Base-by-base conservation (phyloP, 2,329 filamentous ascomycete species). In the Chaetomiaceae sp. region DNA sequence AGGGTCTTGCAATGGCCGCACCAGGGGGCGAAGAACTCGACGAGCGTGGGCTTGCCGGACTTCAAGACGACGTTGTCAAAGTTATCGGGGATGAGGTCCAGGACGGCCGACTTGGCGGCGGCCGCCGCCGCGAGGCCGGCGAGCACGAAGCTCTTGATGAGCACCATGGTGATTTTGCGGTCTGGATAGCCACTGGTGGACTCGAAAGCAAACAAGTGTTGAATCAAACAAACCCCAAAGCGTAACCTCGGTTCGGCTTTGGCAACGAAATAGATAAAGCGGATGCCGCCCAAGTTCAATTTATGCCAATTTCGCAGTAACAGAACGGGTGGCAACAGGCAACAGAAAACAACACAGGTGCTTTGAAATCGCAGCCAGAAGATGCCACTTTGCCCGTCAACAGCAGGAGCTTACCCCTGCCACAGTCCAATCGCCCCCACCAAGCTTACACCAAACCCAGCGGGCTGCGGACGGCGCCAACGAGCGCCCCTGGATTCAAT, bases 1-100 rank as follows among this genome's bases (percentile, higher is more conserved):
- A 98, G 85, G 62, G 74, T 95, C 79, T 97, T 97, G 88, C 93
- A 98, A 77, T 98, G 93, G 26, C 93, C 94, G 64, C 93, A 98
- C 93, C 93, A 98, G 19, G 91, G 90, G 27, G 93, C 93, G 64
- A 95, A 97, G 79, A 98, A 98, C 68, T 97, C 90, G 59, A 97
- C 89, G 20, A 98, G 83, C 0, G 93, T 90, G 35, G 93, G 91
- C 74, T 95, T 97, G 68, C 89, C 89, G 37, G 87, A 91, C 66
- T 94, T 81, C 50, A 95, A 76, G 54, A 95, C 88, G 45, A 95
- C 76, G 38, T 84, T 72, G 73, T 97, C 91, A 67, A 98, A 98
- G 75, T 96, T 98, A 60, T 74, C 73, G 46, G 91, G 89, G 50
- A 86, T 82, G 51, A 98, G 83, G 67, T 97, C 91, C 59, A 95